Evolutionary conservation across 306 rosid species (phyloP), one percentile per base, ranked within the genome.

Genomic region (Ceratonia siliqua): DNA sequence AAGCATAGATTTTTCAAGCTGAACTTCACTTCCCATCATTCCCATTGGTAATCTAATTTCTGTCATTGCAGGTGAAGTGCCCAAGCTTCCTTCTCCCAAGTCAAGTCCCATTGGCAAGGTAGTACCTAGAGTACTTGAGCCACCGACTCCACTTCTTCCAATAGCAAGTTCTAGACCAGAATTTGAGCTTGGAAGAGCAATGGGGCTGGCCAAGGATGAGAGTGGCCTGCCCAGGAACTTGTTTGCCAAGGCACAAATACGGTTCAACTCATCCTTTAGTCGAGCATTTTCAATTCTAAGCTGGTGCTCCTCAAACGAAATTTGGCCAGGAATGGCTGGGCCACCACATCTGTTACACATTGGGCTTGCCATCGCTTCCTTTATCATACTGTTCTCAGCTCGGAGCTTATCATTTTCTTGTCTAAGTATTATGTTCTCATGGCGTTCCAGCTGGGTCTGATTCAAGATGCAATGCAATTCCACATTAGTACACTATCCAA

Each of bases 361-460:
- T 2, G 98, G 97, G 74, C 83, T 90, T 6, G 90, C 11, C 46
- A 94, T 72, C 17, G 97, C 91, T 11, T 87, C 95, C 82, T 86
- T 90, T 78, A 91, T 84, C 78, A 88, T 41, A 55, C 68, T 69
- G 53, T 91, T 94, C 84, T 94, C 98, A 4, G 92, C 96, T 61
- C 84, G 81, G 10, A 94, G 97, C 87, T 85, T 94, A 18, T 94
- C 98, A 42, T 90, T 88, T 45, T 94, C 98, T 78, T 90, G 93
- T 81, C 73, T 85, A 0, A 94, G 96, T 73, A 91, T 80, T 73
- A 85, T 63, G 75, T 94, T 90, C 79, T 94, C 98, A 41, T 94
- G 98, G 42, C 98, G 94, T 59, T 94, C 98, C 43, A 91, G 3
- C 82, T 91, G 96, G 0, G 96, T 88, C 98, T 94, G 83, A 68